Base-by-base conservation (phyloP, 2,329 filamentous ascomycete genomes). In the Drechslerella dactyloides region DNA sequence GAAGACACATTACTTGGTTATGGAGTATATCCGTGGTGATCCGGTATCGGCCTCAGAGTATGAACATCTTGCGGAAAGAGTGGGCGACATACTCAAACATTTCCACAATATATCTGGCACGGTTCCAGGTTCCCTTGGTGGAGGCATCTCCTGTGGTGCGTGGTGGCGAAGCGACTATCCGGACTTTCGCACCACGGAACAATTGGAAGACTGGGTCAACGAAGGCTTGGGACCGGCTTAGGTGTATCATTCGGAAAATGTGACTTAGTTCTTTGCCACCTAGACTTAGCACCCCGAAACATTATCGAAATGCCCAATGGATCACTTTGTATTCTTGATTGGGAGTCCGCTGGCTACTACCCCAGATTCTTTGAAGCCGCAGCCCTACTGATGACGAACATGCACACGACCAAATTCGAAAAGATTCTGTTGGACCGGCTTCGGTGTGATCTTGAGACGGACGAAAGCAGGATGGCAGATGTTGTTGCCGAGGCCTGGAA, bases 121-220 rank as follows among this genome's bases (percentile, higher is more conserved):
- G 1, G 21, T 48, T 17, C 56, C 27, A 19, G 30, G 44, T 11
- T 30, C 56, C 24, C 24, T 60, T 52, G 10, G 30, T 15, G 27
- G 56, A 6, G 56, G 56, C 15, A 60, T 60, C 46, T 60, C 44
- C 15, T 27, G 30, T n/a, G 56, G 56, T 21, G 0, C 8, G 10
- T 17, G 50, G 44, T 46, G 56, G 42, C 23, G 51, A 44, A 42
- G 53, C 53, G 53, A 56, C 35, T 23, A 27, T n/a, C 53, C 44
- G n/a, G 51, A 60, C 30, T 60, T 50, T 24, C 24, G 51, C 50
- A 51, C 23, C 8, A 51, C 13, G 10, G 7, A 37, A 35, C 30
- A 56, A 13, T 24, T 56, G 2, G 35, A 44, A 27, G 30, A 56
- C 42, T 56, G 35, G 53, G 37, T 56, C 24, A 42, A 56, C 19